Base-by-base conservation (phyloP, 345 rosid species). In the Brassica incana region DNA sequence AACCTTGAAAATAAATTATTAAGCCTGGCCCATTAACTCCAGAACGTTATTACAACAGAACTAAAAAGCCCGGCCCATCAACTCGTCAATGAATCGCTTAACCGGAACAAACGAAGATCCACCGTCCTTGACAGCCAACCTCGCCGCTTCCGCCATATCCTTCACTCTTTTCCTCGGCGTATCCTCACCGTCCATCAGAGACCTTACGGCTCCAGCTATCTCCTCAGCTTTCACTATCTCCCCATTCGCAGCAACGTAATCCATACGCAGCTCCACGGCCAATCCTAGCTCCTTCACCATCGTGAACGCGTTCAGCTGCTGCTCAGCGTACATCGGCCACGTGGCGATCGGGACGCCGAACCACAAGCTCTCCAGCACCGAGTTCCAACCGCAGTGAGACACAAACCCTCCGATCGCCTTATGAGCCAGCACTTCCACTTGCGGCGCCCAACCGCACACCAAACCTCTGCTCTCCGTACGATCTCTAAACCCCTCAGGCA, bases 331-430 rank as follows among this genome's bases (percentile, higher is more conserved):
- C 58, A 86, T 65, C 1, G 90, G 90, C 91, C 84, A 89, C 1
- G 91, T 77, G 1, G 72, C 82, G 2, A 81, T 40, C 0, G 88
- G 85, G 11, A 85, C 88, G 0, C 90, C 86, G 12, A 70, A 77
- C 93, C 88, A 84, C 63, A 89, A 78, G 80, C 88, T 88, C 82
- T 89, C 88, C 20, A 86, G 43, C 9, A 75, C 77, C 0, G 88
- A 88, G 75, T 85, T 89, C 93, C 93, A 86, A 20, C 92, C 90
- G 36, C 87, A 86, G 33, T 89, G 89, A 27, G 93, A 86, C 9
- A 89, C 83, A 4, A 89, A 86, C 3, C 82, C 88, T 32, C 85
- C 84, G 4, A 88, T 69, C 2, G 91, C 84, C 0, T 54, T 77
- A 48, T 89, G 88, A 2, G 79, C 76, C 54, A 86, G 20, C 0